Evolutionary conservation across 1,284 basidiomycete genomes (phyloP).

Genomic region (Uromyces viciae-fabae): DNA sequence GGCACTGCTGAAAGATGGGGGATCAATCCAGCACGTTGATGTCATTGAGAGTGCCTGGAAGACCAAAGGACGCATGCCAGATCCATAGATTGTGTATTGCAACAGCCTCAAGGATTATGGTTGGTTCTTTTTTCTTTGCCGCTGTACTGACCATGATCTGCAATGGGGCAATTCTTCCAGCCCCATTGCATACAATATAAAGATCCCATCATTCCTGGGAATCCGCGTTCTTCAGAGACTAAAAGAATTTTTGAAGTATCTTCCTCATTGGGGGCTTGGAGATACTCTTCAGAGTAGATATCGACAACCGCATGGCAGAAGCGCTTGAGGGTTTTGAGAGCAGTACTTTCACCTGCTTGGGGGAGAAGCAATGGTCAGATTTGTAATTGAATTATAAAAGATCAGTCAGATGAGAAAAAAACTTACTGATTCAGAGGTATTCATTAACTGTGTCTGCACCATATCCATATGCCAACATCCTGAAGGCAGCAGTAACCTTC

Average conservation of each 20-base stretch:
- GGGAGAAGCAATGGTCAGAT: no score
- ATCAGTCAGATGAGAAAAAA: no score
- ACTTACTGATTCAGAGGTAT: no score
- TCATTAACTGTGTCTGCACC: no score
- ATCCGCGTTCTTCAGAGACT: neutral
- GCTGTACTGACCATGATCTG: neutral
- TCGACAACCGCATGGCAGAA: neutral
- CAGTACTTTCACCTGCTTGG: neutral
- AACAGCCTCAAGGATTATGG: neutral
- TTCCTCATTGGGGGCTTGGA: neutral
- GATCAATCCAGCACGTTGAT: slow-evolving; percentile 3
- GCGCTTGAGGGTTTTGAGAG: neutral
- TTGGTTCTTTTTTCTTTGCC: slow-evolving; percentile 15
- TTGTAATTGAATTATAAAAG: no score
- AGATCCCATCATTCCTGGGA: slow-evolving; percentile 2
- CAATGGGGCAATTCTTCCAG: slow-evolving; percentile 16
- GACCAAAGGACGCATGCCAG: no score
- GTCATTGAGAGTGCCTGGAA: no score
- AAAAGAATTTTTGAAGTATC: neutral
- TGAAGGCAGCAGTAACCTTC: no score
- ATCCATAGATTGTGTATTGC: neutral
- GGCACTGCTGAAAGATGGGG: neutral
- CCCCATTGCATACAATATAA: slow-evolving; percentile 19
- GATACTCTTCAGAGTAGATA: neutral
- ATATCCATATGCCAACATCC: no score